Base-by-base conservation (phyloP, 192 early-diverging fungal genomes). In the Glomus cerebriforme region DNA sequence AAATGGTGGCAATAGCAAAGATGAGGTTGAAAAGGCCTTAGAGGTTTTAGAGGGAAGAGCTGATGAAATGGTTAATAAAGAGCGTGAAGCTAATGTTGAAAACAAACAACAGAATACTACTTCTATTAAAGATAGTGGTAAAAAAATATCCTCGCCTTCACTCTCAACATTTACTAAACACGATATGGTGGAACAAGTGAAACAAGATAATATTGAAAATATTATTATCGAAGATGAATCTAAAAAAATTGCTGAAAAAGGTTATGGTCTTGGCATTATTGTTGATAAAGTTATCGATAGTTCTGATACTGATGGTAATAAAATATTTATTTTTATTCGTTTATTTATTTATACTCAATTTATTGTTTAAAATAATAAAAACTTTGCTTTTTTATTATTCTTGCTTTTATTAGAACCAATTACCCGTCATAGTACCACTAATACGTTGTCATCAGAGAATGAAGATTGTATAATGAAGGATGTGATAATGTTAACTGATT, bases 391-490 rank as follows among this genome's bases (percentile, higher is more conserved):
- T 72, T 58, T 26, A 24, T 70, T 70, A 43, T n/a, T n/a, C n/a
- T n/a, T 10, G 22, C 43, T 39, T 45, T 49, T 49, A 6, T 10
- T 45, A 47, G n/a, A 17, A 59, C 12, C 39, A 13, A 59, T 43
- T 54, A 39, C 29, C 13, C 29, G 37, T 35, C 47, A 34, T 59
- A 60, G 54, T 12, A 59, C 31, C 59, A 43, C 29, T 8, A 26
- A 26, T 26, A 73, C 24, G 0, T 10, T 54, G n/a, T 17, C 5
- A 17, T 58, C 72, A 73, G 37, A 77, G 0, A 77, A 49, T 49
- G 75, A 77, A 77, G 75, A 77, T 24, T 7, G 43, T 19, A n/a
- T 77, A 47, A 49, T 47, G 59, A 59, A 77, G 4, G 75, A 77
- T 66, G 60, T 77, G 15, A 27, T 58, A 22, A 47, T 3, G 8